A percentile compares a stretch with the other conserved stretches of the same genome.
Evolutionary conservation across 352 stramenopile species (phyloP).

Genomic region (Pythium sukuiense): DNA sequence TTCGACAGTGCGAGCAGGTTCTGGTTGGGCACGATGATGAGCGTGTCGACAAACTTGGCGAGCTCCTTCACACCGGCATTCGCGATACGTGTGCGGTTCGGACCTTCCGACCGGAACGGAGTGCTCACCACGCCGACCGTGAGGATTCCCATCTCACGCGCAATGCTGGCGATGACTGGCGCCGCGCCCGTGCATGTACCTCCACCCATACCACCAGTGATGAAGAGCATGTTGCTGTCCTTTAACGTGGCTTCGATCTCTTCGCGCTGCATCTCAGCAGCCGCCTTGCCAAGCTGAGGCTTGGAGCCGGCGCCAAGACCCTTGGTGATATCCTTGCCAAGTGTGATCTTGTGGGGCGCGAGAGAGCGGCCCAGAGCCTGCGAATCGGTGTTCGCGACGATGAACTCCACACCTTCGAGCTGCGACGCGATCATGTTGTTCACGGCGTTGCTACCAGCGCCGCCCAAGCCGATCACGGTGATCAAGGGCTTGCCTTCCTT

Average conservation of each 20-base stretch:
- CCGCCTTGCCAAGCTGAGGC: slow-evolving; percentile 71
- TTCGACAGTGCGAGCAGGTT: slow-evolving; percentile 93
- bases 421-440: slow-evolving; percentile 91
- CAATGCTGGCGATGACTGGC: slow-evolving; percentile 92
- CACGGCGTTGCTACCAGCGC: slow-evolving; percentile 83
- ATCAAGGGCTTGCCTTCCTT: slow-evolving; percentile 87
- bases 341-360: slow-evolving; percentile 77
- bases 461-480: slow-evolving; percentile 83
- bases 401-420: slow-evolving; percentile 93
- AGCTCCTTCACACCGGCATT: slow-evolving; percentile 92
- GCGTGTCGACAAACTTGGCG: slow-evolving; percentile 92
- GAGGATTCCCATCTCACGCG: slow-evolving; percentile 91
- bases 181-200: slow-evolving; percentile 92
- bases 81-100: slow-evolving; percentile 92
- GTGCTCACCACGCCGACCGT: slow-evolving; percentile 97
- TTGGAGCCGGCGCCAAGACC: slow-evolving; percentile 82
- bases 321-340: slow-evolving; percentile 85
- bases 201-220: slow-evolving; percentile 95
- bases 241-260: slow-evolving; percentile 90
- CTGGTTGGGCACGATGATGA: slow-evolving; percentile 97
- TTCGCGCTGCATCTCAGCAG: slow-evolving; percentile 84
- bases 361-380: slow-evolving; percentile 85
- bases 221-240: slow-evolving; percentile 96
- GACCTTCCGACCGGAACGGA: slow-evolving; percentile 95
- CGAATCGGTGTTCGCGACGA: slow-evolving; percentile 95